A percentile compares a stretch with the other conserved stretches of the same genome.
Evolutionary conservation across 208 protist genomes (phyloP).

Genomic region (Crithidia sp.): DNA sequence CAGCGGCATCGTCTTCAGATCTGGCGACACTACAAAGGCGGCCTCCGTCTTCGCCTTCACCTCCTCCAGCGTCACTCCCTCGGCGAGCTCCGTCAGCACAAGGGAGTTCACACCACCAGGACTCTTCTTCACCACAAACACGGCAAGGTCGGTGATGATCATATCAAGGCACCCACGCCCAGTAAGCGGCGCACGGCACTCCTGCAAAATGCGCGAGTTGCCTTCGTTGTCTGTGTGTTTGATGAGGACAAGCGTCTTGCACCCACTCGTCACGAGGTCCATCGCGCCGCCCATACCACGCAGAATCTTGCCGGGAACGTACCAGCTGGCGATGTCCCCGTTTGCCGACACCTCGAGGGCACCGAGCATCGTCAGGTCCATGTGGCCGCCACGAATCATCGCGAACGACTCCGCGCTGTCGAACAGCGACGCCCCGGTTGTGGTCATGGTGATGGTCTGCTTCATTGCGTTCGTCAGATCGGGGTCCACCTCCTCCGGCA

Average conservation of each 20-base stretch:
- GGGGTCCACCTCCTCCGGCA: constrained; percentile 73
- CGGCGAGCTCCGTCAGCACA: constrained; percentile 70
- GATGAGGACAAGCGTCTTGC: constrained; percentile 92
- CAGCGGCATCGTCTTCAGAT: constrained; percentile 46
- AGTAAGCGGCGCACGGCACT: constrained; percentile 88
- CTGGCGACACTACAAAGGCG: constrained; percentile 40
- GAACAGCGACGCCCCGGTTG: constrained; percentile 74
- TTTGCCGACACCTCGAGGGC: constrained; percentile 87
- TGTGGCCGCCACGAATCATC: constrained; percentile 95
- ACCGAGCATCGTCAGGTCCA: constrained; percentile 94
- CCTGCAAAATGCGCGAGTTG: constrained; percentile 73
- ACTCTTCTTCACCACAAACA: constrained; percentile 76
- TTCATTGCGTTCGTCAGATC: constrained; percentile 96
- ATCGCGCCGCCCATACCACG: constrained; percentile 95
- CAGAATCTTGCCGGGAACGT: constrained; percentile 93
- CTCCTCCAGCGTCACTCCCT: constrained; percentile 80
- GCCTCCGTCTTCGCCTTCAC: constrained; percentile 54
- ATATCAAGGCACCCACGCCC: constrained; percentile 68
- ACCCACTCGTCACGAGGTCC: constrained; percentile 78
- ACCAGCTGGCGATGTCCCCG: constrained; percentile 96
- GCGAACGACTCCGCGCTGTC: constrained; percentile 85
- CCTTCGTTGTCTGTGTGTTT: constrained; percentile 92
- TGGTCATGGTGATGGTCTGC: constrained; percentile 89
- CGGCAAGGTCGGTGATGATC: constrained; percentile 93
- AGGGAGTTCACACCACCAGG: constrained; percentile 34